Evolutionary conservation across 352 stramenopile species (phyloP).

Genomic region (Thalassiosira allenii): DNA sequence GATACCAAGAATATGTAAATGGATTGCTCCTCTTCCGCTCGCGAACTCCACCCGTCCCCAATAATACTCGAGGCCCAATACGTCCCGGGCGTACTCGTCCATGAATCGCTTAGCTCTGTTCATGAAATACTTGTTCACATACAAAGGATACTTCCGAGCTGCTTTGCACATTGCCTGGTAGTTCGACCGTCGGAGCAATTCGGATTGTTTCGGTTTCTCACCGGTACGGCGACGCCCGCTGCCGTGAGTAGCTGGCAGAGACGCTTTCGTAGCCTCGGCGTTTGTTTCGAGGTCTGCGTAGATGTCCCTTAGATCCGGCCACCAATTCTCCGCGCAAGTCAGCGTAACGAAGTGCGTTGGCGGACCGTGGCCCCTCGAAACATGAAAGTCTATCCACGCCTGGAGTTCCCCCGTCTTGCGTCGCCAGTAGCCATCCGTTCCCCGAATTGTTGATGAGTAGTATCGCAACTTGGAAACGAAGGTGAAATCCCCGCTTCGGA

Average conservation of each 20-base stretch:
- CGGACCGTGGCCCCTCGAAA: slow-evolving; percentile 25
- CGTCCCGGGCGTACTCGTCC: slow-evolving; percentile 24
- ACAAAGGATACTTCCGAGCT: slow-evolving; percentile 22
- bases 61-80: slow-evolving; percentile 38
- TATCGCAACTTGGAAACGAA: slow-evolving; percentile 33
- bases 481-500: slow-evolving; percentile 3
- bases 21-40: slow-evolving; percentile 40
- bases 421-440: slow-evolving; percentile 38
- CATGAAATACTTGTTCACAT: slow-evolving; percentile 56
- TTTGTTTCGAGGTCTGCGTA: slow-evolving; percentile 25
- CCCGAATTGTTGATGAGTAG: slow-evolving; percentile 17
- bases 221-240: no score
- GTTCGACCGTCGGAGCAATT: neutral
- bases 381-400: slow-evolving; percentile 46
- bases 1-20: slow-evolving; percentile 51
- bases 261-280: neutral
- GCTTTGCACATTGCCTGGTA: slow-evolving; percentile 20
- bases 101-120: slow-evolving; percentile 30
- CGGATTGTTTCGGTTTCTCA: no score
- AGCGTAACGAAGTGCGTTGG: slow-evolving; percentile 53
- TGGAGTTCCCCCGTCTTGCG: slow-evolving; percentile 29
- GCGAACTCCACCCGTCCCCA: slow-evolving; percentile 50
- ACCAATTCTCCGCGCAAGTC: slow-evolving; percentile 55
- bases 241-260: neutral
- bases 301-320: slow-evolving; percentile 34